Evolutionary conservation across 345 rosid species (phyloP).

Genomic region (Populus davidiana): DNA sequence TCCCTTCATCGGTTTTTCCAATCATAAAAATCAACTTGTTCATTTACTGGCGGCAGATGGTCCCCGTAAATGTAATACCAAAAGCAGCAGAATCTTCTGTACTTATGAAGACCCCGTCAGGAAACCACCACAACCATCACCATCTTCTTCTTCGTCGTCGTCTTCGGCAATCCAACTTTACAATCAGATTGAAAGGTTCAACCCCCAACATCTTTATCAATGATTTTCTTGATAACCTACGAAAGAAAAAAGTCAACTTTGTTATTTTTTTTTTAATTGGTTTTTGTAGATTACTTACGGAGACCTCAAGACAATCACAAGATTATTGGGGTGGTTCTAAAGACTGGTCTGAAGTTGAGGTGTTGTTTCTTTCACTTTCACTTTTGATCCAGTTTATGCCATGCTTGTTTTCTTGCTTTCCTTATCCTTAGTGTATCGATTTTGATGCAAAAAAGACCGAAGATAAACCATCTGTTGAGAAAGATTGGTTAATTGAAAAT

Average conservation of each 20-base stretch:
- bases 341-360: conserved; percentile 89
- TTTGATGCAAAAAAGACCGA: neutral
- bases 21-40: conserved; percentile 2
- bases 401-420: neutral
- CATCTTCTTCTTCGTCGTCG: conserved; percentile 6
- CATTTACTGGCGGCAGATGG: neutral
- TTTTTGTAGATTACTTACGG: conserved; percentile 68
- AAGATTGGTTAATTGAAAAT: neutral
- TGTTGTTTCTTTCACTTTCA: conserved; percentile 18
- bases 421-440: neutral
- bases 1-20: neutral
- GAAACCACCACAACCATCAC: conserved; percentile 33
- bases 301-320: conserved; percentile 78
- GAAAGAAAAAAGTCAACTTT: neutral
- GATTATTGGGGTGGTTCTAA: conserved; percentile 51
- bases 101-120: conserved; percentile 30
- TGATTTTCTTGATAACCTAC: neutral
- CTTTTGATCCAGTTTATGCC: neutral
- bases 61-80: conserved; percentile 1
- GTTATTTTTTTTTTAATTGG: neutral
- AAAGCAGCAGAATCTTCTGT: conserved; percentile 30
- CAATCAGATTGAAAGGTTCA: conserved; percentile 82
- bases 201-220: neutral
- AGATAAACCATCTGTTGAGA: neutral
- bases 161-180: conserved; percentile 67